phyloP scores from a whole-genome alignment of 1,284 basidiomycete species.

The Ganoderma sinense region DNA sequence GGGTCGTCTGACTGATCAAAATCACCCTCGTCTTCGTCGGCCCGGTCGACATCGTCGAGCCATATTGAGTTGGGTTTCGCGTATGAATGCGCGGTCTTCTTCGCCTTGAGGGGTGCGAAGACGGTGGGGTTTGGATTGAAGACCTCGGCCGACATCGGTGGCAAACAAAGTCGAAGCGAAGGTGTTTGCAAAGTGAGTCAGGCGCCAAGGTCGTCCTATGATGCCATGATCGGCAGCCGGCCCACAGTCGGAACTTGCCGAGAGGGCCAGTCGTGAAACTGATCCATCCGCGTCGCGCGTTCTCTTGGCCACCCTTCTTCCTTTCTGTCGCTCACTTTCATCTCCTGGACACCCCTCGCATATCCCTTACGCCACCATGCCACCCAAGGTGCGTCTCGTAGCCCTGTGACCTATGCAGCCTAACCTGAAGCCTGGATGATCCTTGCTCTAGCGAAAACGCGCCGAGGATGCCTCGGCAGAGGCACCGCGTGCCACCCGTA shows the following conservation, averaged over 20 bases:
- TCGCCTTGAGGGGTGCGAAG: slow-evolving; percentile 39
- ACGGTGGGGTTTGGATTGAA: slow-evolving; percentile 49
- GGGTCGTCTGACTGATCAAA: slow-evolving; percentile 38
- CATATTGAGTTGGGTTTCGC: slow-evolving; percentile 41
- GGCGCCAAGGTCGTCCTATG: neutral
- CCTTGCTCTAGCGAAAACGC: slow-evolving; percentile 49
- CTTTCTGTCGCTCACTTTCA: neutral
- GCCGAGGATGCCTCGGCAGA: slow-evolving; percentile 40
- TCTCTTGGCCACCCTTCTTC: slow-evolving; percentile 10
- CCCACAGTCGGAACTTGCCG: slow-evolving; percentile 26
- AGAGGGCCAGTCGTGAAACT: neutral
- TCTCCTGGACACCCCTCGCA: neutral
- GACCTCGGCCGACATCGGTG: slow-evolving; percentile 41
- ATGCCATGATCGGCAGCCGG: slow-evolving; percentile 5
- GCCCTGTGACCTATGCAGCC: neutral
- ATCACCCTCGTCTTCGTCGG: slow-evolving; percentile 33
- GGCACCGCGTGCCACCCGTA: slow-evolving; percentile 55
- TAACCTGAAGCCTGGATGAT: neutral
- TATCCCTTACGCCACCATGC: slow-evolving; percentile 6
- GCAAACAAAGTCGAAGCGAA: neutral
- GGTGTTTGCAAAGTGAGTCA: neutral
- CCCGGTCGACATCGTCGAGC: slow-evolving; percentile 39
- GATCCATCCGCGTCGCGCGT: slow-evolving; percentile 13
- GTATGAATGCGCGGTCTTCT: slow-evolving; percentile 29
- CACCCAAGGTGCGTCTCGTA: slow-evolving; percentile 24